Evolutionary conservation across 192 early-diverging fungal species (phyloP), one percentile per base, ranked within the genome.

Genomic region (Umbelopsis sp.): DNA sequence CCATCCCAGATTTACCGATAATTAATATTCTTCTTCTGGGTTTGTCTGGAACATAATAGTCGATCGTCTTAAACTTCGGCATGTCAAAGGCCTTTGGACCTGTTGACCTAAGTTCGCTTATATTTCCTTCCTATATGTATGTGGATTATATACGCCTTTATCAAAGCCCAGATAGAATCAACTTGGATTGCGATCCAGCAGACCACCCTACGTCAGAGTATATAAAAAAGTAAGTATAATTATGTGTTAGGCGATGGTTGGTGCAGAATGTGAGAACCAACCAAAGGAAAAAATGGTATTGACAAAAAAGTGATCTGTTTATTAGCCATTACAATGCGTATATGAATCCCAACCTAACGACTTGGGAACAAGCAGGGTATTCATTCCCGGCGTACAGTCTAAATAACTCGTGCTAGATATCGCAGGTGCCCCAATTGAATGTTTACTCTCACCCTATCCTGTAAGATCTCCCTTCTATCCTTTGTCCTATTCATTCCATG

Each of bases 361-460:
- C 66, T 14, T 67, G 66, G 66, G 66, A 38, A 9, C 66, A 67
- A 67, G 66, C 66, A 45, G 66, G 66, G 11, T 67, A 67, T 45
- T 44, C 38, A 24, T 45, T 67, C 32, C 66, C 66, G 12, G 45
- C 29, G 44, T 67, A 62, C 26, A 34, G 29, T 20, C 20, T 62
- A 17, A 62, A 62, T 62, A 32, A 14, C 56, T 62, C 56, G 56
- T 62, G 56, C 14, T 62, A 62, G 26, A 31, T 14, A 62, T 62
- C 5, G 32, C 12, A 34, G 10, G 26, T 34, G 34, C 56, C 56
- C 56, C 56, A 62, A 34, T 34, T 62, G 26, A 59, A 32, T 25
- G 31, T 32, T 54, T 59, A 3, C 5, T 16, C n/a, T 49, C 47
- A 31, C 56, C 26, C 56, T 26, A 41, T 26, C 31, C 17, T 62